phyloP scores from a whole-genome alignment of 257 asterid genomes.

The Solanum piurae region DNA sequence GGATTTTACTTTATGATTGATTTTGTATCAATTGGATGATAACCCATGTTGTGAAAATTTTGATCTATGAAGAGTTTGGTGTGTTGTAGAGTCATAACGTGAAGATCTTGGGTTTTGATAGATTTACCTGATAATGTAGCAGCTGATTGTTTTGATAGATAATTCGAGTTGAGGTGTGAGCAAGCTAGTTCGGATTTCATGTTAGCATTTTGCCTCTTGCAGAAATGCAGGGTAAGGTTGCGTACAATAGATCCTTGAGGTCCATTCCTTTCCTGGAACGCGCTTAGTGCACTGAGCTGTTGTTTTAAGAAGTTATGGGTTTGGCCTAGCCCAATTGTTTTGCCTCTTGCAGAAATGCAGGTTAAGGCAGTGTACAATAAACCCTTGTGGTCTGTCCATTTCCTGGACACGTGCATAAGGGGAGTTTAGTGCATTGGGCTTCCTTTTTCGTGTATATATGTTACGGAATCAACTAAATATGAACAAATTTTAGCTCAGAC shows the following conservation, averaged over 20 bases:
- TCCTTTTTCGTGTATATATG: not conserved
- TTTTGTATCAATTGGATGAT: not conserved
- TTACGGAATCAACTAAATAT: not conserved
- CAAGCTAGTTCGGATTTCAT: not conserved
- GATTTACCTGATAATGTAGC: not conserved
- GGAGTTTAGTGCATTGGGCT: not conserved
- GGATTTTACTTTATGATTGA: not conserved
- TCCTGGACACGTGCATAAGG: not conserved
- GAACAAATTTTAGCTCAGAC: not conserved
- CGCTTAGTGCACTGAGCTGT: not conserved
- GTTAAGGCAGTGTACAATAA: not conserved
- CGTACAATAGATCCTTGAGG: not conserved
- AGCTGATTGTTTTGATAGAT: not conserved
- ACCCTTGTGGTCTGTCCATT: not conserved
- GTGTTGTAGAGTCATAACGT: not conserved
- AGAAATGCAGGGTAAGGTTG: not conserved
- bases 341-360: not conserved
- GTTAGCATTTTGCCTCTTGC: not conserved
- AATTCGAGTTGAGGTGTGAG: not conserved
- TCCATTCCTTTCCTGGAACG: not conserved
- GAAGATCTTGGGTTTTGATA: not conserved
- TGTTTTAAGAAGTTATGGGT: not conserved
- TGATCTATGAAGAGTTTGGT: not conserved
- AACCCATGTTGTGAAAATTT: not conserved
- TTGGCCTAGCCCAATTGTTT: not conserved